phyloP scores from a whole-genome alignment of 148 eudicot species.

The Vaccinium myrtillus region DNA sequence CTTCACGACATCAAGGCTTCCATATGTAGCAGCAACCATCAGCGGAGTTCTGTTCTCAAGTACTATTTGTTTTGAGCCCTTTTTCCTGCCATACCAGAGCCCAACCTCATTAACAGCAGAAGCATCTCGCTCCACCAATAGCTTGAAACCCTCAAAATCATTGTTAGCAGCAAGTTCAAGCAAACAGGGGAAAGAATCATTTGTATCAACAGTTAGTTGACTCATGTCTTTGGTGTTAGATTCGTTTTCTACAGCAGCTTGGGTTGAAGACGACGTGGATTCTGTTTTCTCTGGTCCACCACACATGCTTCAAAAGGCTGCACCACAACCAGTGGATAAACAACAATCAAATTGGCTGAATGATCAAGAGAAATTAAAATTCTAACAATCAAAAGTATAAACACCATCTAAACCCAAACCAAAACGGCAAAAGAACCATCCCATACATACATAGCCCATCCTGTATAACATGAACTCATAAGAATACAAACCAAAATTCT shows the following conservation, averaged over 20 bases:
- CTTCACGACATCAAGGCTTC: constrained; percentile 59
- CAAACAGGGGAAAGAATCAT: constrained; percentile 42
- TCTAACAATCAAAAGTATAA: neutral
- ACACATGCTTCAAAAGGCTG: constrained; percentile 44
- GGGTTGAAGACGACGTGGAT: constrained; percentile 23
- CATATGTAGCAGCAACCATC: constrained; percentile 77
- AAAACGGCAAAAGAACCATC: neutral
- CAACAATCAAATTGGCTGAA: constrained; percentile 14
- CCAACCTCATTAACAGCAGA: constrained; percentile 39
- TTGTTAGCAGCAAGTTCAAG: constrained; percentile 72
- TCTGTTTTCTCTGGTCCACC: constrained; percentile 36
- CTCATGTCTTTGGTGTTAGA: constrained; percentile 30
- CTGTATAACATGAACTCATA: neutral
- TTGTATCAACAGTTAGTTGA: constrained; percentile 34
- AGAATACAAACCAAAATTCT: neutral
- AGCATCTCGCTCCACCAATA: constrained; percentile 30
- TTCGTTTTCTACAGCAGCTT: constrained; percentile 13
- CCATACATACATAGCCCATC: neutral
- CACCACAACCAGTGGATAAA: constrained; percentile 19
- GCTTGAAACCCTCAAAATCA: constrained; percentile 52
- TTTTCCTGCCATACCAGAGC: constrained; percentile 56
- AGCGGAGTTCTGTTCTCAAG: constrained; percentile 66
- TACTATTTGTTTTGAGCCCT: constrained; percentile 53
- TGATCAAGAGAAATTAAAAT: neutral
- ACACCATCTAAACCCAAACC: neutral